These are phyloP conservation scores for Conticribra guillardii DNA, from an alignment of 108 stramenopile genomes.

Conservation along the genomic window DNA sequence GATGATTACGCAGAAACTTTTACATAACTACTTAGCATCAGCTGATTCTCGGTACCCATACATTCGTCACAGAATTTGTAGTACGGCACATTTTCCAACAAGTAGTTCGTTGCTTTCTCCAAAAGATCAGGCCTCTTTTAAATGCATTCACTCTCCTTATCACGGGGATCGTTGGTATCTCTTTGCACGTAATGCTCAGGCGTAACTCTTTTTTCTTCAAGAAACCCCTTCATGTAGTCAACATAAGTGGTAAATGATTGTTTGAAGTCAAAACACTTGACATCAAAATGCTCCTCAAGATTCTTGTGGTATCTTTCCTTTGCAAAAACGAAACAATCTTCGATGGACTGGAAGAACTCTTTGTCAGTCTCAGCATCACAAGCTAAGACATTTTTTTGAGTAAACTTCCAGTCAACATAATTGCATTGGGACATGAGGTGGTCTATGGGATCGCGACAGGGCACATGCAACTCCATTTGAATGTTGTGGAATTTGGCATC, in stretches of 20 bases:
- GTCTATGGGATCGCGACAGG: constrained; percentile 33
- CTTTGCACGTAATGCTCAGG: constrained; percentile 1
- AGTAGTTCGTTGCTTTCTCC: constrained; percentile 13
- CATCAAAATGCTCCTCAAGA: constrained; percentile 11
- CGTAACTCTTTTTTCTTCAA: constrained; percentile 10
- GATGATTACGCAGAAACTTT: no score
- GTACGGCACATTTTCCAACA: constrained; percentile 16
- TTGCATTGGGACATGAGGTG: constrained; percentile 49
- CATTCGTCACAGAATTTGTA: constrained; percentile 27
- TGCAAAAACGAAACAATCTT: constrained; percentile 7
- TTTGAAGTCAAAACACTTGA: constrained; percentile 34
- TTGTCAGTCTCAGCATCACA: constrained; percentile 18
- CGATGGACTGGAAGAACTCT: constrained; percentile 26
- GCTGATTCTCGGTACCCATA: constrained; percentile 24
- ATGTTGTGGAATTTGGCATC: constrained; percentile 6
- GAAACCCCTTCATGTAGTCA: constrained; percentile 8
- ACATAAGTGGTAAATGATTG: constrained; percentile 15
- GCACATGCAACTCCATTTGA: constrained; percentile 38
- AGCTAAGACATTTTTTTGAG: constrained; percentile 13
- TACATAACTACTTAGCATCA: no score
- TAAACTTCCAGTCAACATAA: not conserved
- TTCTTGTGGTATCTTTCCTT: not conserved
- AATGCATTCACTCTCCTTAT: constrained; percentile 33
- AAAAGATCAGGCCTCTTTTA: constrained; percentile 23
- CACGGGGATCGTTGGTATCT: constrained; percentile 23